A percentile compares a stretch with the other conserved stretches of the same genome.
phyloP scores from a whole-genome alignment of 2,329 filamentous ascomycete species.

The Aspergillus fructus region DNA sequence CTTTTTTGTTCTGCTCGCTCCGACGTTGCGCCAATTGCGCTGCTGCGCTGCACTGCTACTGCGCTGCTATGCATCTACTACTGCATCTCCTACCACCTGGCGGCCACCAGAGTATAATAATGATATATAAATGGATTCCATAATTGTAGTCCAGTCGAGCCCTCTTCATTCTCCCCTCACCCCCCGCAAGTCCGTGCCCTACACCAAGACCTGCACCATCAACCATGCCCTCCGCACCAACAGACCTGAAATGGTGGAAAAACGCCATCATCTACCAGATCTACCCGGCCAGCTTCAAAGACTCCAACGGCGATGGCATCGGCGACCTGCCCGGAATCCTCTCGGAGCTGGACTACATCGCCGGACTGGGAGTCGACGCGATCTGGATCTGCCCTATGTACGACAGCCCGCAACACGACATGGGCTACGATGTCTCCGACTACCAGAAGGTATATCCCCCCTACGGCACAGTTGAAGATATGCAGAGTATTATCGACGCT shows the following conservation, averaged over 20 bases:
- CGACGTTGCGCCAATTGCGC: too few relatives aligned
- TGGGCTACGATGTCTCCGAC: slow-evolving; percentile 56
- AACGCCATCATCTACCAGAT: slow-evolving; percentile 43
- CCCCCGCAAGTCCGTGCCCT: too few relatives aligned
- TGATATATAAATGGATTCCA: too few relatives aligned
- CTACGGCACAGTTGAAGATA: slow-evolving; percentile 66
- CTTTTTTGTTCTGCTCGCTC: too few relatives aligned
- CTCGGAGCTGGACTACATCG: slow-evolving; percentile 63
- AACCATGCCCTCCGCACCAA: too few relatives aligned
- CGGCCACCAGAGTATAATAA: too few relatives aligned
- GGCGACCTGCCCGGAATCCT: slow-evolving; percentile 66
- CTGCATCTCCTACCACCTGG: too few relatives aligned
- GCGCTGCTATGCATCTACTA: too few relatives aligned
- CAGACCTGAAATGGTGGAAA: slow-evolving; percentile 32
- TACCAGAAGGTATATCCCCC: slow-evolving; percentile 62
- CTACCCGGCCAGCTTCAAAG: slow-evolving; percentile 58
- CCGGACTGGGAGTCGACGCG: slow-evolving; percentile 59
- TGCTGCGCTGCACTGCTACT: too few relatives aligned
- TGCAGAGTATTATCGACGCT: slow-evolving; percentile 60
- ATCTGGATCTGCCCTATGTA: slow-evolving; percentile 54
- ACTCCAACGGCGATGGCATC: slow-evolving; percentile 53
- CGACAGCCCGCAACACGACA: slow-evolving; percentile 53
- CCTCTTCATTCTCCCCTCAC: too few relatives aligned
- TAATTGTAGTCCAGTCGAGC: too few relatives aligned
- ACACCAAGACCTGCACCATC: too few relatives aligned